Evolutionary conservation across 2,329 filamentous ascomycete species (phyloP).

Genomic region (Alternaria gaisen): DNA sequence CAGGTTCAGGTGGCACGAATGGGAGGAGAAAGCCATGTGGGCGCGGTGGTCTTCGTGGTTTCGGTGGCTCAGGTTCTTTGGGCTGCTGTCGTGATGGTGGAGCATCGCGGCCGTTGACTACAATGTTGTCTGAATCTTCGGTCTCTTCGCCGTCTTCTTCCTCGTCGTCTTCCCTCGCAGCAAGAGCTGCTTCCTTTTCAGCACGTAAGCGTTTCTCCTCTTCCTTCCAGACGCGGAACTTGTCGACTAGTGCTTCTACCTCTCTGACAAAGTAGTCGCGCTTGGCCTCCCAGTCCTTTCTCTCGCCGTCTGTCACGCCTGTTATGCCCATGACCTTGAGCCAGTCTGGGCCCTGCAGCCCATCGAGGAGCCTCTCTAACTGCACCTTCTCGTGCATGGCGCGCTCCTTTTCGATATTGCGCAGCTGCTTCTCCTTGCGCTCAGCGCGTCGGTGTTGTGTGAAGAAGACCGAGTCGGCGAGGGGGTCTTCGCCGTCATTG

Average conservation of each 20-base stretch:
- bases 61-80: slow-evolving; percentile 47
- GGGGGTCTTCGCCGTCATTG: slow-evolving; percentile 59
- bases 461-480: slow-evolving; percentile 65
- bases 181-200: slow-evolving; percentile 73
- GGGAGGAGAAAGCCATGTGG: slow-evolving; percentile 46
- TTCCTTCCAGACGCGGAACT: slow-evolving; percentile 86
- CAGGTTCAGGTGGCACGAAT: slow-evolving; percentile 43
- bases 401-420: slow-evolving; percentile 72
- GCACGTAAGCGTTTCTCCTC: slow-evolving; percentile 86
- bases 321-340: slow-evolving; percentile 89
- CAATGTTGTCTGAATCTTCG: slow-evolving; percentile 46
- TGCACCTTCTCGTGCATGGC: slow-evolving; percentile 73
- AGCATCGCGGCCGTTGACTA: slow-evolving; percentile 18
- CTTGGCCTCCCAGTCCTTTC: slow-evolving; percentile 86
- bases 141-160: slow-evolving; percentile 47
- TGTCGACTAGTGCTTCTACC: slow-evolving; percentile 81
- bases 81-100: slow-evolving; percentile 55
- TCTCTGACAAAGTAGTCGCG: slow-evolving; percentile 85
- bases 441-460: slow-evolving; percentile 68
- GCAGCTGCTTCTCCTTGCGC: slow-evolving; percentile 72
- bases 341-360: slow-evolving; percentile 92
- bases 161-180: slow-evolving; percentile 58
- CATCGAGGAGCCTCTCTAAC: slow-evolving; percentile 75
- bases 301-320: slow-evolving; percentile 82
- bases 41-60: slow-evolving; percentile 44